Evolutionary conservation across 2,329 filamentous ascomycete species (phyloP).

Genomic region (Colletotrichum orchidophilum): DNA sequence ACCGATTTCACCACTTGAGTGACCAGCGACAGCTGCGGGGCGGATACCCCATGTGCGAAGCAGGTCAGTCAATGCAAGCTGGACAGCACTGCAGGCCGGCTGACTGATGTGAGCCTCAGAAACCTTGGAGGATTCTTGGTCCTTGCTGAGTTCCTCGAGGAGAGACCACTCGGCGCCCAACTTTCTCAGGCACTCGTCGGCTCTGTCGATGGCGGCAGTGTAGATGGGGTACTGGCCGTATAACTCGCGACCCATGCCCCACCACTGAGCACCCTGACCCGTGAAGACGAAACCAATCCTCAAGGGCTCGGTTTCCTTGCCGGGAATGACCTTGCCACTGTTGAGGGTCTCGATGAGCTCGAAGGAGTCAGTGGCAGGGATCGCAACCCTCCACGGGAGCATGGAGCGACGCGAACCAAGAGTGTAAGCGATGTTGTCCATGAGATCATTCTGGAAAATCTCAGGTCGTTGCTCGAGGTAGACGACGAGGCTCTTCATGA

Average conservation of each 20-base stretch:
- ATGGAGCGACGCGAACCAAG: conserved; percentile 26
- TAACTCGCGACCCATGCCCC: conserved; percentile 36
- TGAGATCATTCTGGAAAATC: conserved; percentile 52
- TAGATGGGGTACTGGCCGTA: conserved; percentile 47
- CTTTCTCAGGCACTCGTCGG: conserved; percentile 44
- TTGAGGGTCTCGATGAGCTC: conserved; percentile 44
- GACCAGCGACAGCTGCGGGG: conserved; percentile 52
- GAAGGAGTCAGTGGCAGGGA: conserved; percentile 42
- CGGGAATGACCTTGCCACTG: conserved; percentile 44
- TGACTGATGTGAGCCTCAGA: conserved; percentile 54
- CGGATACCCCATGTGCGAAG: conserved; percentile 53
- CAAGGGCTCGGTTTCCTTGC: conserved; percentile 46
- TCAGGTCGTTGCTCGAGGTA: conserved; percentile 53
- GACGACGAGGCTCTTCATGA: conserved; percentile 45
- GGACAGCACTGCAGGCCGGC: conserved; percentile 56
- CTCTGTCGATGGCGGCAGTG: conserved; percentile 41
- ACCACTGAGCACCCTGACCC: conserved; percentile 42
- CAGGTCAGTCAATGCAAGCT: conserved; percentile 56
- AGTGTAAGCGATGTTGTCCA: conserved; percentile 39
- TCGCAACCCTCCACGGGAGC: conserved; percentile 29
- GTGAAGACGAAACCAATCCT: conserved; percentile 41
- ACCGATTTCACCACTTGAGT: conserved; percentile 59
- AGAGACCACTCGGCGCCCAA: conserved; percentile 49
- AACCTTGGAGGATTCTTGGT: conserved; percentile 45
- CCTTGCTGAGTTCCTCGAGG: conserved; percentile 47